phyloP scores from a whole-genome alignment of 169 alveolate species.

The Condylostoma magnum region DNA sequence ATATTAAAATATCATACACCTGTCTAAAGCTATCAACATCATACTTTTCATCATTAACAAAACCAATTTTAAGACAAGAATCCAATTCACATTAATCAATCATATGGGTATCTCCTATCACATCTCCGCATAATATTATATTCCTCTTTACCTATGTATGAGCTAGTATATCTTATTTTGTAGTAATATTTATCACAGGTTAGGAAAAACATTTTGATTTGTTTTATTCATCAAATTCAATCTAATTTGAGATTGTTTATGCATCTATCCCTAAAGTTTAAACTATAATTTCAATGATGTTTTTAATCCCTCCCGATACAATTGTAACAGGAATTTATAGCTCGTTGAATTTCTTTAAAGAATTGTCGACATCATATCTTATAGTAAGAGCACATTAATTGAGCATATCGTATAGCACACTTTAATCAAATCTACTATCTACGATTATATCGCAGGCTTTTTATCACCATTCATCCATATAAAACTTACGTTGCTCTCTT shows the following conservation, averaged over 20 bases:
- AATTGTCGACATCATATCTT: constrained; percentile 1
- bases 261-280: neutral
- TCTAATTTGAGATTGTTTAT: neutral
- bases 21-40: constrained; percentile 3
- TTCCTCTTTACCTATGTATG: neutral
- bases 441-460: constrained; percentile 19
- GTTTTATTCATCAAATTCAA: neutral
- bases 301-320: constrained; percentile 32
- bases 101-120: neutral
- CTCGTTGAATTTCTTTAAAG: neutral
- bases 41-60: constrained; percentile 7
- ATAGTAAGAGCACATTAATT: neutral
- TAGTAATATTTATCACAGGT: constrained; percentile 6
- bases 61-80: constrained; percentile 4
- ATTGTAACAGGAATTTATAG: constrained; percentile 19
- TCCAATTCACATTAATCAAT: neutral
- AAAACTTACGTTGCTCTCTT: neutral
- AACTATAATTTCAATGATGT: constrained; percentile 17
- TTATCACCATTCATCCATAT: constrained; percentile 32
- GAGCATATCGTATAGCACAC: neutral
- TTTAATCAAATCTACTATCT: neutral
- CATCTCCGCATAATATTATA: constrained; percentile 15
- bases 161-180: neutral
- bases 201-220: neutral
- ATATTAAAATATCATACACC: neutral